Percentiles rank a stretch among this genome's conserved stretches.
Evolutionary conservation across 2,329 filamentous ascomycete genomes (phyloP).

Genomic region (Xylariaceae sp.): DNA sequence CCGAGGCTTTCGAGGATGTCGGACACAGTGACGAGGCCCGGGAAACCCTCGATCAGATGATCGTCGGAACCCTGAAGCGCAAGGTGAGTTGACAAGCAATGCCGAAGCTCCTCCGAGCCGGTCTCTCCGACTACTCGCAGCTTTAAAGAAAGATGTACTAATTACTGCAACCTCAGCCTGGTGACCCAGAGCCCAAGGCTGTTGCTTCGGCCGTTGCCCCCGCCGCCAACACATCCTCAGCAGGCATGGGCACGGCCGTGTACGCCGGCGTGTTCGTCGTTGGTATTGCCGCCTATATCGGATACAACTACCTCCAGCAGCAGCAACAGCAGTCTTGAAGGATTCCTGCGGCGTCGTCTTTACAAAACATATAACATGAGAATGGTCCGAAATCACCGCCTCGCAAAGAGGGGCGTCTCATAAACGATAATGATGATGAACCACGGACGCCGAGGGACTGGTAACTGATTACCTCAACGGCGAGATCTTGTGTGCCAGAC

Average conservation of each 20-base stretch:
- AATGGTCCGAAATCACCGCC: no score
- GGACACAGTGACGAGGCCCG: conserved; percentile 98
- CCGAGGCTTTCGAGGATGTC: conserved; percentile 98
- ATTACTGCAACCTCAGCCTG: conserved; percentile 48
- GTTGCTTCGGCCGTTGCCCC: conserved; percentile 46
- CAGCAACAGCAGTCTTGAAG: conserved; percentile 34
- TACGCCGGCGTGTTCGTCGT: conserved; percentile 79
- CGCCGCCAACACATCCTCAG: conserved; percentile 44
- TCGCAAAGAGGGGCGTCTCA: no score
- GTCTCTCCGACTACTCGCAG: no score
- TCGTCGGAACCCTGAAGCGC: conserved; percentile 76
- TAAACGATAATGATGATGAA: no score
- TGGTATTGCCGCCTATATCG: conserved; percentile 71
- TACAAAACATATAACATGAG: neutral
- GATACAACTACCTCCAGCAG: conserved; percentile 80
- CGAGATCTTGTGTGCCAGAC: no score
- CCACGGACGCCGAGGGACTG: no score
- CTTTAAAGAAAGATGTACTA: no score
- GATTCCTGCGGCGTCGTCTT: neutral
- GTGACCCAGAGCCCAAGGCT: conserved; percentile 72
- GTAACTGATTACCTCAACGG: no score
- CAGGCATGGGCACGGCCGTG: conserved; percentile 69
- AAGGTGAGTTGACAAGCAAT: conserved; percentile 51
- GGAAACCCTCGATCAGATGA: conserved; percentile 78
- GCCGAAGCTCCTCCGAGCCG: no score